Conservation (phyloP, 257 asterid genomes). For the Misopates orontium region DNA sequence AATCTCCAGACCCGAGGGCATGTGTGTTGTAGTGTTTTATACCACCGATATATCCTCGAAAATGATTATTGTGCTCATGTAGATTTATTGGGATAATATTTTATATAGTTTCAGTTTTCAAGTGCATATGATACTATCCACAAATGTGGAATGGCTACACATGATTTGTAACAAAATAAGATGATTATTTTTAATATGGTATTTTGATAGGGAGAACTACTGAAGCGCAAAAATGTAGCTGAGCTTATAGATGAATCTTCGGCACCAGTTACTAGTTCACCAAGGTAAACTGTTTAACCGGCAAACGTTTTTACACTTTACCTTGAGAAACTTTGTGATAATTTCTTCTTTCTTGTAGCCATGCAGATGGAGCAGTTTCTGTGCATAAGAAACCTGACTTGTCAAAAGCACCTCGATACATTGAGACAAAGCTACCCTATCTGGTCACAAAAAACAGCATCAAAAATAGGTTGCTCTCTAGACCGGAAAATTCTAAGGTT, state of each 20-base stretch:
- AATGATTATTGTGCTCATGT: background rate
- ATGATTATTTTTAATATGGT: background rate
- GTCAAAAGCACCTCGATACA: slow-evolving; percentile 50
- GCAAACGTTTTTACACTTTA: background rate
- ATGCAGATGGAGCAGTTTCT: slow-evolving; percentile 44
- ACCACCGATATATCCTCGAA: slow-evolving; percentile 3
- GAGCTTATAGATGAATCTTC: slow-evolving; percentile 57
- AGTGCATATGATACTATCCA: background rate
- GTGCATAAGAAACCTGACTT: slow-evolving; percentile 50
- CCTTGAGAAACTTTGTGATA: slow-evolving; percentile 8
- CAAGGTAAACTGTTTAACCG: slow-evolving; percentile 42
- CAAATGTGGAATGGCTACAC: background rate
- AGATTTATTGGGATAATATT: background rate
- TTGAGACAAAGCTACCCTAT: slow-evolving; percentile 59
- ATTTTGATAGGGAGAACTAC: slow-evolving; percentile 66
- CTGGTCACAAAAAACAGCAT: slow-evolving; percentile 64
- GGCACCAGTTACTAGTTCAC: slow-evolving; percentile 28
- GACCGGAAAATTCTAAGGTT: slow-evolving; percentile 66
- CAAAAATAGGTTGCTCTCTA: slow-evolving; percentile 46
- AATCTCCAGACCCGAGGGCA: background rate
- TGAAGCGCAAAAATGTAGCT: slow-evolving; percentile 52
- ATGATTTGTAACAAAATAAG: background rate
- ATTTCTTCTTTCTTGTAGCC: slow-evolving; percentile 39
- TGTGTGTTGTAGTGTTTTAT: slow-evolving; percentile 4
- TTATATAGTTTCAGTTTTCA: slow-evolving; percentile 7